These are phyloP conservation scores for Penicillium sp. DNA, from an alignment of 2,329 filamentous ascomycete species.

Conservation along the genomic window DNA sequence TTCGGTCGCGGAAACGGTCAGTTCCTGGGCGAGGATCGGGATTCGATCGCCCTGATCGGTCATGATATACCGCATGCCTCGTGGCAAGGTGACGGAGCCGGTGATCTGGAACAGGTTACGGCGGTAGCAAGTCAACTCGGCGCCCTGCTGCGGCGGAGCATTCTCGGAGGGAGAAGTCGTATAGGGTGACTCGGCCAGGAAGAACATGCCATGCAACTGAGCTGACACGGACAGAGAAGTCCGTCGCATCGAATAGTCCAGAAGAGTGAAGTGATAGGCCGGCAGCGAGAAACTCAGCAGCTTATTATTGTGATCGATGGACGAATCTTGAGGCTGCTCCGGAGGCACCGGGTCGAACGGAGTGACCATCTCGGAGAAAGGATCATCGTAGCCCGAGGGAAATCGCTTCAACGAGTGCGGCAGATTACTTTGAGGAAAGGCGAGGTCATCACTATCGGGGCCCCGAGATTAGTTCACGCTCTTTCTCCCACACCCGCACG, in stretches of 20 bases:
- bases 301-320: conserved; percentile 65
- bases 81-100: conserved; percentile 77
- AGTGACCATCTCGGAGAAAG: conserved; percentile 52
- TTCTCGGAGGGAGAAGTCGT: conserved; percentile 56
- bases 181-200: conserved; percentile 64
- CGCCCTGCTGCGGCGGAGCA: conserved; percentile 52
- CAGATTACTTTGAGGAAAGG: conserved; percentile 46
- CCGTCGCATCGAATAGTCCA: conserved; percentile 58
- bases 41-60: conserved; percentile 82
- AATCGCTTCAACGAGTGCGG: conserved; percentile 49
- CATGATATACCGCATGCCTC: conserved; percentile 74
- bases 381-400: conserved; percentile 48
- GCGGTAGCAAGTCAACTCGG: conserved; percentile 89
- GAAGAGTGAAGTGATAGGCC: conserved; percentile 58
- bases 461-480: neutral
- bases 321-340: conserved; percentile 54
- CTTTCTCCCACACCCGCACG: too few species aligned
- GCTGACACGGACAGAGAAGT: conserved; percentile 59
- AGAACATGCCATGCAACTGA: conserved; percentile 68
- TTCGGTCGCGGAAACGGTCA: conserved; percentile 87
- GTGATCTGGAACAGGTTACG: conserved; percentile 96
- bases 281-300: conserved; percentile 71
- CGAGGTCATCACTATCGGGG: conserved; percentile 50
- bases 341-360: conserved; percentile 43
- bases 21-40: conserved; percentile 76